Evolutionary conservation across 345 rosid species (phyloP).

Genomic region (Bruguiera parviflora): DNA sequence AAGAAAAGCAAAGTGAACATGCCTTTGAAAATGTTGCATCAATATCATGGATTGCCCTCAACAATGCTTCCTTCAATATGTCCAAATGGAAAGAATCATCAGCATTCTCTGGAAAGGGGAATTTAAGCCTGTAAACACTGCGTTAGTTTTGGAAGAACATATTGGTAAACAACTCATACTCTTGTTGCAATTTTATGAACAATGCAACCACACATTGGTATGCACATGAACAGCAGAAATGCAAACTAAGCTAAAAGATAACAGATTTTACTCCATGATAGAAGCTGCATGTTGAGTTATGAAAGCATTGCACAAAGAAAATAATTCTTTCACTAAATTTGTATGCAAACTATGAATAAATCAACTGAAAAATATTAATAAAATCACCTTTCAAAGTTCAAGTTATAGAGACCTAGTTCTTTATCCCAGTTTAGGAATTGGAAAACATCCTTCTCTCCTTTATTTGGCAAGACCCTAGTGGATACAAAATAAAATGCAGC

Average conservation of each 20-base stretch:
- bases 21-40: constrained; percentile 84
- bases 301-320: background rate
- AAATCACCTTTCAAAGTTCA: constrained; percentile 53
- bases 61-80: constrained; percentile 78
- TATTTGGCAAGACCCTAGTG: constrained; percentile 40
- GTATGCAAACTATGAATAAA: background rate
- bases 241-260: too few species aligned
- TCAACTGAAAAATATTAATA: background rate
- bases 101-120: constrained; percentile 40
- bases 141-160: background rate
- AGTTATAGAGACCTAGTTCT: constrained; percentile 37
- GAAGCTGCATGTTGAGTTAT: too few species aligned
- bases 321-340: background rate
- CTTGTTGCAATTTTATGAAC: background rate
- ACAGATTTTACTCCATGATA: too few species aligned
- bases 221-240: too few species aligned
- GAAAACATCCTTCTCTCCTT: constrained; percentile 43
- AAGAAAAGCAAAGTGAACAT: constrained; percentile 15
- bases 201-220: background rate
- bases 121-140: constrained; percentile 49
- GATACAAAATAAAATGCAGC: constrained; percentile 55
- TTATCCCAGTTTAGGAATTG: constrained; percentile 48
- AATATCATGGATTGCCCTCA: constrained; percentile 82
- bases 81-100: constrained; percentile 74
- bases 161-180: background rate